Conservation (phyloP, 495 filamentous ascomycete species). For the Penicillium daleae region DNA sequence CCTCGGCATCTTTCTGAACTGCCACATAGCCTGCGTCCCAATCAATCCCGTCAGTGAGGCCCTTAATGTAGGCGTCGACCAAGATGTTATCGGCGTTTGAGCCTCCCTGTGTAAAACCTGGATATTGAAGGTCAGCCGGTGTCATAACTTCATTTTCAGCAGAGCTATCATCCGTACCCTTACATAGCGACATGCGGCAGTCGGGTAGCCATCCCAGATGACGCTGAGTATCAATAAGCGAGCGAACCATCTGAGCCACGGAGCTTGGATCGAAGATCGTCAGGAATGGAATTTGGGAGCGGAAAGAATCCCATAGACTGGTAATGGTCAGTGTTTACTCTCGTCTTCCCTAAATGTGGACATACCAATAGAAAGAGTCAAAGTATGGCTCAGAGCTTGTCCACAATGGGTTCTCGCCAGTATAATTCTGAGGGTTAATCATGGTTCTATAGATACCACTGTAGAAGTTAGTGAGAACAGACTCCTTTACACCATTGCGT, state of each 20-base stretch:
- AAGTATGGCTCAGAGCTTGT: slow-evolving; percentile 66
- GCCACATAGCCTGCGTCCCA: slow-evolving; percentile 71
- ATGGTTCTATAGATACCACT: slow-evolving; percentile 58
- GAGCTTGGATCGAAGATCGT: slow-evolving; percentile 66
- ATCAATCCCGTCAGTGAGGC: slow-evolving; percentile 61
- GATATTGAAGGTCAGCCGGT: slow-evolving; percentile 2
- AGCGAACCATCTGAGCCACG: slow-evolving; percentile 67
- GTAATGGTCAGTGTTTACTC: slow-evolving; percentile 15
- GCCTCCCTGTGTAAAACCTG: slow-evolving; percentile 67
- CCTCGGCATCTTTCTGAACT: slow-evolving; percentile 71
- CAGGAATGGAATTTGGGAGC: slow-evolving; percentile 65
- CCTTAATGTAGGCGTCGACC: slow-evolving; percentile 76
- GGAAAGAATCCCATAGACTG: slow-evolving; percentile 64
- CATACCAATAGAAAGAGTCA: slow-evolving; percentile 59
- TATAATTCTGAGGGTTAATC: slow-evolving; percentile 74
- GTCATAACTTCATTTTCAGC: neutral
- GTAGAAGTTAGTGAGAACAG: slow-evolving; percentile 64
- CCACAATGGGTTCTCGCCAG: slow-evolving; percentile 76
- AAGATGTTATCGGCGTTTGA: slow-evolving; percentile 77
- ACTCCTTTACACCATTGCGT: slow-evolving; percentile 54
- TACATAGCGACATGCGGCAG: slow-evolving; percentile 70
- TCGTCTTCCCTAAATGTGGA: neutral
- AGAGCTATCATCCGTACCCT: slow-evolving; percentile 49
- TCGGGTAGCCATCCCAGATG: slow-evolving; percentile 72
- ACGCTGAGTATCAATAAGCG: slow-evolving; percentile 72